Evolutionary conservation across 78 protist genomes (phyloP), one percentile per base, ranked within the genome.

Genomic region (Dictyostelium purpureum): DNA sequence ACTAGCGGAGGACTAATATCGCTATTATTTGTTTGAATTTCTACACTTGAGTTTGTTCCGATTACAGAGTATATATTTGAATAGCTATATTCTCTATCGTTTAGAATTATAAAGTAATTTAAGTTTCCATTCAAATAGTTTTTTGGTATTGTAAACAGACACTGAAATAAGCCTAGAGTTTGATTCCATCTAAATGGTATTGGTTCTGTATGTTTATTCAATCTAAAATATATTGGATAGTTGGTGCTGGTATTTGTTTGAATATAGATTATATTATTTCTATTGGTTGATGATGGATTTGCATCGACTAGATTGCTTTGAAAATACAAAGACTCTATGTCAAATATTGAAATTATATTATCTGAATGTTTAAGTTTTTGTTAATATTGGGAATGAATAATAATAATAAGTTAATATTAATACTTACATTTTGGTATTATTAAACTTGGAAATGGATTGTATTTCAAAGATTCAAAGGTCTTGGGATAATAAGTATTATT

Each of bases 381-480:
- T 63, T 31, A 0, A 63, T 14, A 33, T 63, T 28, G 31, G 24
- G 12, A 6, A 63, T 63, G n/a, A n/a, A n/a, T n/a, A n/a, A n/a
- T n/a, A n/a, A 63, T 63, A 6, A 63, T 63, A 63, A 63, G 33
- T 35, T 12, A 42, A 33, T 35, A 26, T 19, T 9, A 31, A 0
- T 12, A n/a, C n/a, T 12, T 16, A 16, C 16, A 26, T 14, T 28
- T 35, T 11, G 71, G 71, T 63, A 63, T 33, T 28, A 16, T 9
- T 33, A 63, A 63, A 63, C 26, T 33, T 63, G 71, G 71, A 42
- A 63, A 63, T 33, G 71, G 71, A 14, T 63, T 31, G n/a, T n/a
- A n/a, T n/a, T n/a, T n/a, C n/a, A n/a, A n/a, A n/a, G n/a, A n/a
- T n/a, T n/a, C n/a, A n/a, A n/a, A n/a, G n/a, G n/a, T n/a, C n/a